phyloP scores from a whole-genome alignment of 352 stramenopile genomes.

The Porosira glacialis region DNA sequence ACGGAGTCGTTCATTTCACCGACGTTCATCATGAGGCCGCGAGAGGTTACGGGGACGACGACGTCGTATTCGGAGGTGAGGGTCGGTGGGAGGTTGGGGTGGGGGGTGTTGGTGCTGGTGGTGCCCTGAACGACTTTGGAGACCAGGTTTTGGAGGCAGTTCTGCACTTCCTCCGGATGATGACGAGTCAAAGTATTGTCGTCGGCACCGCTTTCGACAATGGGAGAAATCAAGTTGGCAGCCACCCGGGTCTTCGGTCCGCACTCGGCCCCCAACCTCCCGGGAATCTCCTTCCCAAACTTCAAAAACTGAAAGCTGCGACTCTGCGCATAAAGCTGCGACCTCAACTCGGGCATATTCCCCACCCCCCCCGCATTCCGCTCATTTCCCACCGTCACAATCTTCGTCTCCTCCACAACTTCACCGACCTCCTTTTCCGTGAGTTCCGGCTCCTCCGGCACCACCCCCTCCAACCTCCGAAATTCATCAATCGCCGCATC shows the following conservation, averaged over 20 bases:
- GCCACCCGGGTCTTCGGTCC: constrained; percentile 53
- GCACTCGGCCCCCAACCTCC: constrained; percentile 57
- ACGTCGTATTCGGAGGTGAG: constrained; percentile 81
- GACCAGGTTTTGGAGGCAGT: constrained; percentile 55
- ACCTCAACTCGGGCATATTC: constrained; percentile 49
- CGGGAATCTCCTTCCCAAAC: constrained; percentile 71
- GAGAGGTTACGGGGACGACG: constrained; percentile 61
- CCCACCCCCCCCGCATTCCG: constrained; percentile 55
- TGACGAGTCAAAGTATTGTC: no score
- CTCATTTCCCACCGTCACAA: constrained; percentile 42
- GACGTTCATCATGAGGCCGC: constrained; percentile 79
- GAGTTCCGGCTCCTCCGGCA: constrained; percentile 71
- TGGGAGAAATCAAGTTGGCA: no score
- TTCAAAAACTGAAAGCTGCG: constrained; percentile 78
- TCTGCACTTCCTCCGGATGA: constrained; percentile 35
- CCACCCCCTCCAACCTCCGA: constrained; percentile 69
- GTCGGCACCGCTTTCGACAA: no score
- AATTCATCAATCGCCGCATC: constrained; percentile 78
- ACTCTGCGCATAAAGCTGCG: constrained; percentile 65
- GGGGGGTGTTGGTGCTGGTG: constrained; percentile 28
- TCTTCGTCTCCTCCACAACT: constrained; percentile 54
- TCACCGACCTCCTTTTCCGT: constrained; percentile 61
- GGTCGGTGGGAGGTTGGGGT: constrained; percentile 46
- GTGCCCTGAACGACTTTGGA: constrained; percentile 40
- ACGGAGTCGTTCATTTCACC: constrained; percentile 73